Conservation (phyloP, 148 eudicot species). For the Rhododendron williamsianum region DNA sequence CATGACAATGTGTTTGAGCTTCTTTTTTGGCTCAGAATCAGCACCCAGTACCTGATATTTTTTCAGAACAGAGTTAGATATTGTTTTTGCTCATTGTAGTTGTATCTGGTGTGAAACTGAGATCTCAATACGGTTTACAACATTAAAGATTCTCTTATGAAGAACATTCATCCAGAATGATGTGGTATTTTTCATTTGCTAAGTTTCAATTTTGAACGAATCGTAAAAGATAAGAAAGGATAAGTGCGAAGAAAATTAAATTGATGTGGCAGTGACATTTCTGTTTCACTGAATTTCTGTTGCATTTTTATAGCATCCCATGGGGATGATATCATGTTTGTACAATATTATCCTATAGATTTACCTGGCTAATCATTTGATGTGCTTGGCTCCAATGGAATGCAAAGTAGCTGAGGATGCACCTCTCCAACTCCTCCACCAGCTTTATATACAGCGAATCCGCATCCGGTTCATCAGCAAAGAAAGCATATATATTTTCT, state of each 20-base stretch:
- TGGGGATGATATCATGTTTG: neutral
- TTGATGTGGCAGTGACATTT: neutral
- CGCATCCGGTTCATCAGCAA: conserved; percentile 58
- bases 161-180: neutral
- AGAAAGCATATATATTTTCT: conserved; percentile 72
- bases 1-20: conserved; percentile 85
- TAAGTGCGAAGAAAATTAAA: neutral
- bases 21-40: conserved; percentile 81
- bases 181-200: neutral
- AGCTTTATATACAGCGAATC: conserved; percentile 90
- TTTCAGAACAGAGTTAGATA: neutral
- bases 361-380: conserved; percentile 72
- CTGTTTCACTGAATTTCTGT: neutral
- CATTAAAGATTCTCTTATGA: neutral
- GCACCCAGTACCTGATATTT: conserved; percentile 62
- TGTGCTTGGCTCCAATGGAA: conserved; percentile 88
- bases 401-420: conserved; percentile 93
- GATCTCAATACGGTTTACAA: neutral
- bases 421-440: conserved; percentile 92
- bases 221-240: neutral
- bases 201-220: neutral
- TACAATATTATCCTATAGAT: neutral
- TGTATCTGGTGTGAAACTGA: neutral
- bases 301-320: neutral
- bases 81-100: neutral